phyloP scores from a whole-genome alignment of 2,329 filamentous ascomycete genomes.

The Volutella citrinella region DNA sequence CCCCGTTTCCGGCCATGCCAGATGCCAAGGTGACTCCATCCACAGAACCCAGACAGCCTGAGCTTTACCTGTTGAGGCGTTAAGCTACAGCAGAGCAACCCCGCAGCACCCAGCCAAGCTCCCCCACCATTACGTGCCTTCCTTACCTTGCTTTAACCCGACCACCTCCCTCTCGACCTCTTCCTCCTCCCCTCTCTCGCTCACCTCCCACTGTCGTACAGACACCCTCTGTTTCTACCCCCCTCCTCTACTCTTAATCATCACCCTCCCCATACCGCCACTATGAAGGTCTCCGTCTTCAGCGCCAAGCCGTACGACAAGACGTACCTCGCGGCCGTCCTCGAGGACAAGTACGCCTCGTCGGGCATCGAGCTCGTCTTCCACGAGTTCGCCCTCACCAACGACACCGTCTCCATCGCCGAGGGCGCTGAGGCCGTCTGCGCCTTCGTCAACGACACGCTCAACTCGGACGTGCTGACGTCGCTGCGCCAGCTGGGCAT shows the following conservation, averaged over 20 bases:
- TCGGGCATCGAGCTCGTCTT: constrained; percentile 48
- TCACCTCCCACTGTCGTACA: background rate
- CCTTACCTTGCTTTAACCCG: too few relatives aligned
- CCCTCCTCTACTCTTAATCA: background rate
- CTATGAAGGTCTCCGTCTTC: constrained; percentile 61
- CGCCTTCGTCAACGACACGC: constrained; percentile 65
- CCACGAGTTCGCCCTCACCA: constrained; percentile 55
- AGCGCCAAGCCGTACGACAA: constrained; percentile 64
- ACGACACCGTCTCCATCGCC: constrained; percentile 55
- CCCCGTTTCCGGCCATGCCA: too few relatives aligned
- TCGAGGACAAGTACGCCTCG: constrained; percentile 29
- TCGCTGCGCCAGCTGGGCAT: constrained; percentile 49
- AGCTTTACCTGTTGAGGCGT: too few relatives aligned
- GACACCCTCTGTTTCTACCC: too few relatives aligned
- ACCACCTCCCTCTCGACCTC: too few relatives aligned
- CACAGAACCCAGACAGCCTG: too few relatives aligned
- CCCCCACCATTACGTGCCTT: too few relatives aligned
- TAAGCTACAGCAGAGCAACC: too few relatives aligned
- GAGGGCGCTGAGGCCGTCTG: constrained; percentile 56
- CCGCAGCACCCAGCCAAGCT: too few relatives aligned
- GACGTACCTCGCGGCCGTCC: constrained; percentile 47
- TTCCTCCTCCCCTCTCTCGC: background rate
- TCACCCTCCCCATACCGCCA: constrained; percentile 7
- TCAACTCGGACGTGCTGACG: constrained; percentile 49
- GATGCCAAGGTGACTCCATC: too few relatives aligned